Conservation (phyloP, 345 rosid genomes). For the Hevea brasiliensis region DNA sequence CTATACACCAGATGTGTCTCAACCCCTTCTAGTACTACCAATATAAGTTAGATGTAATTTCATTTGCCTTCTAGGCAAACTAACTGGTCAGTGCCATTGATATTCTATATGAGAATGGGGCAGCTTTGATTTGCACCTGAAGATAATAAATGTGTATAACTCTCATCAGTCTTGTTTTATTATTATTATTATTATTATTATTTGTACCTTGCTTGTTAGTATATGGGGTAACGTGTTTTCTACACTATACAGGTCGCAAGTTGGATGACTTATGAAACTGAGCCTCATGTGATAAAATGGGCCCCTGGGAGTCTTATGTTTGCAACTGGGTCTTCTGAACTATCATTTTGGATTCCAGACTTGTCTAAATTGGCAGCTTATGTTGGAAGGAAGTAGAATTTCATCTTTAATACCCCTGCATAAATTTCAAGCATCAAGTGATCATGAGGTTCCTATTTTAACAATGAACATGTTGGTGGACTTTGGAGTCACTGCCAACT, state of each 20-base stretch:
- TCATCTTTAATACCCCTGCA: not conserved
- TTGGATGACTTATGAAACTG: conserved; percentile 76
- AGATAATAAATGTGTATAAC: not conserved
- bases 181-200: not conserved
- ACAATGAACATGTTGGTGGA: not conserved
- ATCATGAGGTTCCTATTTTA: not conserved
- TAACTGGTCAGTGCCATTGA: not conserved
- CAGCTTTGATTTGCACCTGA: not conserved
- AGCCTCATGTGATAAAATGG: conserved; percentile 87
- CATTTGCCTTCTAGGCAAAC: not conserved
- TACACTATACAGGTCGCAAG: conserved; percentile 55
- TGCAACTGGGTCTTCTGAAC: conserved; percentile 82
- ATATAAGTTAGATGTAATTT: not conserved
- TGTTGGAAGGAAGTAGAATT: conserved; percentile 61
- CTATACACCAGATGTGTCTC: not conserved
- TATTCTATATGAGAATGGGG: not conserved
- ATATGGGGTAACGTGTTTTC: not conserved
- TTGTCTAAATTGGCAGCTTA: conserved; percentile 83
- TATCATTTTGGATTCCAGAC: conserved; percentile 86
- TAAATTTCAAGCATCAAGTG: not conserved
- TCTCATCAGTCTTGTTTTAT: not conserved
- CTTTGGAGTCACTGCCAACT: not conserved
- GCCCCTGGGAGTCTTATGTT: conserved; percentile 94
- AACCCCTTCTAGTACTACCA: not conserved
- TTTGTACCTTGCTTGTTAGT: too few relatives aligned